These are phyloP conservation scores for Endoconidiophora polonica DNA, from an alignment of 2,329 filamentous ascomycete species.

Conservation along the genomic window DNA sequence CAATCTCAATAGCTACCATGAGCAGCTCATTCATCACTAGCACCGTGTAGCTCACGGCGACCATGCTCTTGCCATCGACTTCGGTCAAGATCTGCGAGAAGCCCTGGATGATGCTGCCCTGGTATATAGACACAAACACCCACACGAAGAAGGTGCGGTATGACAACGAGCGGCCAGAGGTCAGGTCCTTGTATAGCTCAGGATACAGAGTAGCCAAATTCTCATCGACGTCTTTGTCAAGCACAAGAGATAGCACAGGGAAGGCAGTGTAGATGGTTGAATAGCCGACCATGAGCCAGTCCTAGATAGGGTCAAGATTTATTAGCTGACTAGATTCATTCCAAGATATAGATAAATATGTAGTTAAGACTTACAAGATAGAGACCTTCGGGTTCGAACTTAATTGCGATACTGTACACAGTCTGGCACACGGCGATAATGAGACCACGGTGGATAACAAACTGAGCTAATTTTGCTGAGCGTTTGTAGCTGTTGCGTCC, in stretches of 20 bases:
- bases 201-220: constrained; percentile 87
- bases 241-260: constrained; percentile 81
- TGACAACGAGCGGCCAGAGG: constrained; percentile 65
- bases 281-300: constrained; percentile 95
- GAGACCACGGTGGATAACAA: constrained; percentile 91
- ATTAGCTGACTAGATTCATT: neutral
- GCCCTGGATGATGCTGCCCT: constrained; percentile 91
- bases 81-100: constrained; percentile 75
- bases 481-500: constrained; percentile 95
- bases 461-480: constrained; percentile 86
- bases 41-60: constrained; percentile 80
- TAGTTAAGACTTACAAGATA: constrained; percentile 44
- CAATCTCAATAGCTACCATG: constrained; percentile 94
- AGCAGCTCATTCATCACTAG: constrained; percentile 86
- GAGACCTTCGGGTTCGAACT: constrained; percentile 83
- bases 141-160: constrained; percentile 95
- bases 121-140: constrained; percentile 89
- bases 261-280: constrained; percentile 89
- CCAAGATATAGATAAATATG: neutral
- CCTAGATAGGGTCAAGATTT: constrained; percentile 24
- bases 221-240: constrained; percentile 92
- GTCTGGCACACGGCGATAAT: constrained; percentile 95
- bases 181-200: constrained; percentile 95
- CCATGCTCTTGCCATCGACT: constrained; percentile 58
- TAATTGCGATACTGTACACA: constrained; percentile 85